Conservation (phyloP, 257 asterid genomes). For the Echites panduratus region DNA sequence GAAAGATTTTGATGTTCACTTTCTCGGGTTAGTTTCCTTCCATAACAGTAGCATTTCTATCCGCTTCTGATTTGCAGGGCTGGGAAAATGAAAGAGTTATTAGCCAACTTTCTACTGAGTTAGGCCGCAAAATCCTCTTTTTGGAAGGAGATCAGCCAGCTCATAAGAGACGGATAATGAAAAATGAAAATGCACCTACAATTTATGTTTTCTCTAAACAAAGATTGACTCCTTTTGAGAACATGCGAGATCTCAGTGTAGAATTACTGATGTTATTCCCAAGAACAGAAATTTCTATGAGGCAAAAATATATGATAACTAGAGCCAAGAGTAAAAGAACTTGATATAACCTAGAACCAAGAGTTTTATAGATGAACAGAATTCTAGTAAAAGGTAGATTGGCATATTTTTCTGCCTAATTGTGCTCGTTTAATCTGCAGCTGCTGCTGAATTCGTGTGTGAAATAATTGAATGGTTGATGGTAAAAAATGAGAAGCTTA, state of each 20-base stretch:
- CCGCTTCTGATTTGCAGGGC: constrained; percentile 7
- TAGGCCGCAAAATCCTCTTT: not conserved
- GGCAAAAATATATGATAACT: too few species aligned
- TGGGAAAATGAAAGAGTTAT: constrained; percentile 15
- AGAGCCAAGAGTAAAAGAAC: not conserved
- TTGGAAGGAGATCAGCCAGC: constrained; percentile 12
- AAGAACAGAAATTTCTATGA: not conserved
- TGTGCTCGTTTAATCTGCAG: not conserved
- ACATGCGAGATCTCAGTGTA: not conserved
- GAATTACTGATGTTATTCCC: not conserved
- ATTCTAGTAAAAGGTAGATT: not conserved
- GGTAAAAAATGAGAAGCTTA: not conserved
- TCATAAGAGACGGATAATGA: constrained; percentile 10
- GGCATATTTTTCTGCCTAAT: not conserved
- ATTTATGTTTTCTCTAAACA: not conserved
- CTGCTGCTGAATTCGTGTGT: not conserved
- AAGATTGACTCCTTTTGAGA: not conserved
- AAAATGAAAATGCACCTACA: not conserved
- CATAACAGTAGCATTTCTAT: not conserved
- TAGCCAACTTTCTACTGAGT: not conserved
- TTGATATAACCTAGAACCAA: not conserved
- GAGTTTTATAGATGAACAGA: not conserved
- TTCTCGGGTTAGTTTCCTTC: not conserved
- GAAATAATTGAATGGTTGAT: not conserved
- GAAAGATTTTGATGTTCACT: not conserved